phyloP scores from a whole-genome alignment of 257 asterid genomes.

The Lycium ferocissimum region DNA sequence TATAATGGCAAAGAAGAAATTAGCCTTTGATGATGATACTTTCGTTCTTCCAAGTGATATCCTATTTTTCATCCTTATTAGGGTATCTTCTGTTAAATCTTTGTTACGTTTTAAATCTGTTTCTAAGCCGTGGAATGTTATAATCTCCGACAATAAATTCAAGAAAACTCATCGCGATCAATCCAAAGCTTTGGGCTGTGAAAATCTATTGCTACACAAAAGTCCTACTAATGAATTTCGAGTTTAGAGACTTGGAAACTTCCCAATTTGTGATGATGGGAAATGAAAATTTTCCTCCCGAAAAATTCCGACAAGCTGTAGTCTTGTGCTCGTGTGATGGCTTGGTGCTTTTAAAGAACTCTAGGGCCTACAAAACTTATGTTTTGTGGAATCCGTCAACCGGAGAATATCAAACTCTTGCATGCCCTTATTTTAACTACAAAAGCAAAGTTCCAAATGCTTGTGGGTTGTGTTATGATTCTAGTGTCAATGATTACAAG shows the following conservation, averaged over 20 bases:
- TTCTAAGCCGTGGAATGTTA: not conserved
- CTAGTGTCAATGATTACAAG: not conserved
- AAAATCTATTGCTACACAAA: not conserved
- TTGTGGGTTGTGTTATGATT: not conserved
- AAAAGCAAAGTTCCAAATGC: no score
- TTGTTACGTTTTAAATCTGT: conserved; percentile 13
- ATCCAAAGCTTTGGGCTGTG: not conserved
- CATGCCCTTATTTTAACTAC: no score
- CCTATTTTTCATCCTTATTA: not conserved
- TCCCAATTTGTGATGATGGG: not conserved
- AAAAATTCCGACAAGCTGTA: not conserved
- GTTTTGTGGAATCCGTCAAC: not conserved
- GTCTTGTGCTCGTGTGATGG: not conserved
- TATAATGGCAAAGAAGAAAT: not conserved
- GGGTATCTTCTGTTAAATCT: not conserved
- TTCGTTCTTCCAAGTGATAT: not conserved
- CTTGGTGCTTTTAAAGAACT: not conserved
- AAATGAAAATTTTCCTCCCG: not conserved
- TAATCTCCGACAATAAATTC: not conserved
- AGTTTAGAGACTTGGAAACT: not conserved
- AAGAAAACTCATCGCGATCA: not conserved
- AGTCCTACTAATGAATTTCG: not conserved
- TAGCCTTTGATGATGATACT: not conserved
- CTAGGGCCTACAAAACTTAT: not conserved
- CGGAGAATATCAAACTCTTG: no score